Conservation (phyloP, 192 early-diverging fungal genomes). For the Backusella sp. region DNA sequence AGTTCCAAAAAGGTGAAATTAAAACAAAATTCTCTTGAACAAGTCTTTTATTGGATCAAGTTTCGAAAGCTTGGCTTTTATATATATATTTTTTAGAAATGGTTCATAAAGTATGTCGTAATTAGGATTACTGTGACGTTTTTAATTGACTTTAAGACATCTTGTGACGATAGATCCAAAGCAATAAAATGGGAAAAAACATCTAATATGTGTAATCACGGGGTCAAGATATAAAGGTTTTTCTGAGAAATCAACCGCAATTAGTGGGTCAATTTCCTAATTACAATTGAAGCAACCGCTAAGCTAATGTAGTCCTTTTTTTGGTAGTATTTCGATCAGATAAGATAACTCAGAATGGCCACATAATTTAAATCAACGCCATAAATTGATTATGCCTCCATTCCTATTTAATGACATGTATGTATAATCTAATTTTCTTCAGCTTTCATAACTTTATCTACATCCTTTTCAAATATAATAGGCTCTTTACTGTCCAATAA, state of each 20-base stretch:
- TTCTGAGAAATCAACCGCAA: conserved; percentile 16
- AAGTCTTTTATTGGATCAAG: background rate
- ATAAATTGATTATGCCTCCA: background rate
- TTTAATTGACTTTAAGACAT: conserved; percentile 12
- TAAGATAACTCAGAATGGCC: conserved; percentile 1
- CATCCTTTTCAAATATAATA: background rate
- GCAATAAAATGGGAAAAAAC: background rate
- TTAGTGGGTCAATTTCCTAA: conserved; percentile 21
- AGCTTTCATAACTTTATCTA: background rate
- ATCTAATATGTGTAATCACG: conserved; percentile 14
- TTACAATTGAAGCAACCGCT: background rate
- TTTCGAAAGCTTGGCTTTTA: background rate
- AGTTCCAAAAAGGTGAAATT: background rate
- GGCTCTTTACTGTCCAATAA: background rate
- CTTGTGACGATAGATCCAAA: background rate
- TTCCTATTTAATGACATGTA: conserved; percentile 9
- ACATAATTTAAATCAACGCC: conserved; percentile 28
- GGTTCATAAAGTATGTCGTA: background rate
- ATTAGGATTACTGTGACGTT: background rate
- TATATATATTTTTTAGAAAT: background rate
- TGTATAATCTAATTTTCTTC: background rate
- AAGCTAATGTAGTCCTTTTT: too few relatives aligned
- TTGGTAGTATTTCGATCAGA: conserved; percentile 1
- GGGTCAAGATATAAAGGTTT: conserved; percentile 18
- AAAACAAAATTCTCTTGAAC: background rate